Base-by-base conservation (phyloP, 1,139 yeast species). In the Yamadazyma diospyri region DNA sequence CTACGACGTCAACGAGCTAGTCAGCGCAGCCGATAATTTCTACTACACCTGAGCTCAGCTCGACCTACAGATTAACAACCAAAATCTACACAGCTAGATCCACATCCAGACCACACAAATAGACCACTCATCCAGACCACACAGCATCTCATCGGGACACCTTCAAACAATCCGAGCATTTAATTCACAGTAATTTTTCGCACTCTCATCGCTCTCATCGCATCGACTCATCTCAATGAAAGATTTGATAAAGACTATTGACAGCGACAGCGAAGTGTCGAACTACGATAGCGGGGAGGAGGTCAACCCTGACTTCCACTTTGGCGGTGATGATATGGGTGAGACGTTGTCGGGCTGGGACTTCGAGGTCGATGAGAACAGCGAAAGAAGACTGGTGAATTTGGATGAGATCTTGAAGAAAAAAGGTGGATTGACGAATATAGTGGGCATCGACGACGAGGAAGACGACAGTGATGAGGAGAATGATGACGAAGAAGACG, bases 361-460 rank as follows among this genome's bases (percentile, higher is more conserved):
- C 45, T 85, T 86, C 53, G 75, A 67, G 27, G 74, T 72, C 11
- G 75, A 69, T 33, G 64, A 59, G n/a, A 57, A 59, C 21, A 53
- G 51, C 15, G 57, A 51, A 6, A 71, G 57, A 43, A 78, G 72
- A 43, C 86, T 79, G 37, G 95, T 88, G n/a, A 94, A 87, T 61
- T 67, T 88, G 45, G 96, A 88, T 51, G 80, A 79, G 17, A 88
- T 88, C 37, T 82, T 88, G 47, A 78, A 82, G 61, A 74, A 89
- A 57, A 82, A 81, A 48, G 89, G 92, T 57, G 89, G 88, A 30
- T 63, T 81, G 36, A 72, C 79, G 16, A 72, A 73, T 35, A 55
- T 78, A 45, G 77, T 75, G 5, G 66, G 58, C 16, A 40, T 52
- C 4, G 64, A 61, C 12, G 62, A 57, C 8, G 66, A 55, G n/a